phyloP scores from a whole-genome alignment of 495 filamentous ascomycete genomes.

The Penicillium taxi region DNA sequence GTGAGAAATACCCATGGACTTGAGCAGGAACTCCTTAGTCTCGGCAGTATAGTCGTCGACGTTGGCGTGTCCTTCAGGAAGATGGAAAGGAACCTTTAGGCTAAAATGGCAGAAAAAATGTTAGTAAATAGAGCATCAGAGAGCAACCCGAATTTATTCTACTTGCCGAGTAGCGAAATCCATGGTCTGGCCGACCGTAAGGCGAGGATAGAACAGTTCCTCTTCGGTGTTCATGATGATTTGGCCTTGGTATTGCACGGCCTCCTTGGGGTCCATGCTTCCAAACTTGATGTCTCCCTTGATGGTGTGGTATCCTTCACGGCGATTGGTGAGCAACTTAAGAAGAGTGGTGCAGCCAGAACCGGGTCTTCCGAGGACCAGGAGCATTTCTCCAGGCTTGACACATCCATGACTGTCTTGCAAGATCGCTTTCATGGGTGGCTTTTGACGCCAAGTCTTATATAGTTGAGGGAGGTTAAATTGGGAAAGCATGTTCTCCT shows the following conservation, averaged over 20 bases:
- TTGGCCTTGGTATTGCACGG: slow-evolving; percentile 53
- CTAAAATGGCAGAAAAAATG: no score
- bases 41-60: slow-evolving; percentile 50
- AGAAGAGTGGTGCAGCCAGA: slow-evolving; percentile 62
- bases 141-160: no score
- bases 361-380: slow-evolving; percentile 64
- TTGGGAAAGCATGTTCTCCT: slow-evolving; percentile 46
- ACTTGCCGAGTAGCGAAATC: slow-evolving; percentile 46
- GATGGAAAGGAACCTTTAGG: slow-evolving; percentile 21
- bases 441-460: slow-evolving; percentile 28
- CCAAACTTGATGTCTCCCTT: slow-evolving; percentile 60
- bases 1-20: slow-evolving; percentile 67
- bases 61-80: slow-evolving; percentile 28
- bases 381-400: no score
- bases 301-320: no score
- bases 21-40: slow-evolving; percentile 68
- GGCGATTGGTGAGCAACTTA: no score
- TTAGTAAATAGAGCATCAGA: no score
- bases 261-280: slow-evolving; percentile 45
- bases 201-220: slow-evolving; percentile 53
- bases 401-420: no score
- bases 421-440: slow-evolving; percentile 28
- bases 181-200: slow-evolving; percentile 55
- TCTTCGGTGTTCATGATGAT: slow-evolving; percentile 51
- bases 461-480: slow-evolving; percentile 43